Evolutionary conservation across 129 eudicot species (phyloP).

Genomic region (Cynara cardunculus): DNA sequence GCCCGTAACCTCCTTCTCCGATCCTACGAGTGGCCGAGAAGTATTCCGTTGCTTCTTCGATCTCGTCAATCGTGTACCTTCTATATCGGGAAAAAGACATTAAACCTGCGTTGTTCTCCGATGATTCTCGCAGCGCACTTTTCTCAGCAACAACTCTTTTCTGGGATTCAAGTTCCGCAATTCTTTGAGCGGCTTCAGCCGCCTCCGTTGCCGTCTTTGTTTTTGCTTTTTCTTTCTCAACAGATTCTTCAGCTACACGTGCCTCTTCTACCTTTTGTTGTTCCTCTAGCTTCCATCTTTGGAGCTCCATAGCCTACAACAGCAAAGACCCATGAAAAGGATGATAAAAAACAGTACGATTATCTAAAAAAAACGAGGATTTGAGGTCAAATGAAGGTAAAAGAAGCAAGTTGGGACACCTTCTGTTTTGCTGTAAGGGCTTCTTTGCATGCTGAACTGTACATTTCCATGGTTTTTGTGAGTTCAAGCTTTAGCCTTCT

Average conservation of each 20-base stretch:
- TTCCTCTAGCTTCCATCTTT: slow-evolving; percentile 72
- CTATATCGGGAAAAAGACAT: slow-evolving; percentile 33
- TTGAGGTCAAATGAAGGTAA: not conserved
- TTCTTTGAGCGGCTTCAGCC: slow-evolving; percentile 59
- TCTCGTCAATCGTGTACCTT: slow-evolving; percentile 71
- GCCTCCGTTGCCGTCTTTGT: slow-evolving; percentile 46
- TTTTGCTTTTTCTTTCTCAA: slow-evolving; percentile 50
- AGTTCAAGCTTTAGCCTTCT: slow-evolving; percentile 69
- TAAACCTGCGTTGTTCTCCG: slow-evolving; percentile 23
- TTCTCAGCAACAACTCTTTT: slow-evolving; percentile 49
- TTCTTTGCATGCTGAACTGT: slow-evolving; percentile 79
- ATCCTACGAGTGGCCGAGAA: slow-evolving; percentile 49
- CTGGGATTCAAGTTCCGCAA: slow-evolving; percentile 58
- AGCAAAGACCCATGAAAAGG: not conserved
- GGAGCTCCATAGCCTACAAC: slow-evolving; percentile 69
- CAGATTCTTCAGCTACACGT: slow-evolving; percentile 45
- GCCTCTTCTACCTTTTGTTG: slow-evolving; percentile 55
- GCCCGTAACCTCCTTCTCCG: slow-evolving; percentile 89
- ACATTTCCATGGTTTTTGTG: slow-evolving; percentile 78
- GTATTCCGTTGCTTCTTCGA: slow-evolving; percentile 59
- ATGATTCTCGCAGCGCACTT: slow-evolving; percentile 41
- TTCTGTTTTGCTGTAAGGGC: slow-evolving; percentile 71
- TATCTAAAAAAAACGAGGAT: not conserved
- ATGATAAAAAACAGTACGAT: not conserved
- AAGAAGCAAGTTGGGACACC: slow-evolving; percentile 23